Base-by-base conservation (phyloP, 257 asterid species). In the Cruciata laevipes region DNA sequence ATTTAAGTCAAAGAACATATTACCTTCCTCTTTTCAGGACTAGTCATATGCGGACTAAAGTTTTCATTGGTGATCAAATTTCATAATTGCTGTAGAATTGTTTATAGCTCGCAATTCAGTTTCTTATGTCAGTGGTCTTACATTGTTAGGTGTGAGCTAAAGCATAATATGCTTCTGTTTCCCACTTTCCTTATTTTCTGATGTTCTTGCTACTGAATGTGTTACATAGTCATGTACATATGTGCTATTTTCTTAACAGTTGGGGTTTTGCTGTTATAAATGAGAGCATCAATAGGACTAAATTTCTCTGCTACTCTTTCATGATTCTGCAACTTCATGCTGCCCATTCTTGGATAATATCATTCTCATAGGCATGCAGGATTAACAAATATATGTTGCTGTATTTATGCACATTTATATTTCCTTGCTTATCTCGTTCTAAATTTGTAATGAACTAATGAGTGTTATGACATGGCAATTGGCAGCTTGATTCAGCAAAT, bases 401-500 rank as follows among this genome's bases (percentile, higher is more conserved):
- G 35, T 35, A 4, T 0, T 31, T 14, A 13, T n/a, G 33, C 6
- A n/a, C 47, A 32, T 27, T 23, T 20, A n/a, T 33, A 7, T 61
- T 27, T 60, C 63, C 16, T 51, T 56, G 17, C 27, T 63, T 60
- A 23, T 31, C 23, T 40, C 5, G n/a, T 65, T 69, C 63, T 37
- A n/a, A 18, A n/a, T n/a, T 23, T 32, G 21, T 33, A 37, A 61
- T 27, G 47, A 68, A 32, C 13, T 31, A 3, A 14, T 7, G 24
- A 40, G 33, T 27, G 11, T 40, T 63, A 27, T 69, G 52, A 64
- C 65, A 60, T 65, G 81, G 71, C 30, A 27, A 27, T 27, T 27
- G 30, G 30, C 78, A 77, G 81, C 75, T 77, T 77, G 78, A 73
- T 77, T 49, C 81, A 73, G 67, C 81, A 77, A 59, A 69, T 75